Evolutionary conservation across 257 asterid species (phyloP).

Genomic region (Ocimum tenuiflorum): DNA sequence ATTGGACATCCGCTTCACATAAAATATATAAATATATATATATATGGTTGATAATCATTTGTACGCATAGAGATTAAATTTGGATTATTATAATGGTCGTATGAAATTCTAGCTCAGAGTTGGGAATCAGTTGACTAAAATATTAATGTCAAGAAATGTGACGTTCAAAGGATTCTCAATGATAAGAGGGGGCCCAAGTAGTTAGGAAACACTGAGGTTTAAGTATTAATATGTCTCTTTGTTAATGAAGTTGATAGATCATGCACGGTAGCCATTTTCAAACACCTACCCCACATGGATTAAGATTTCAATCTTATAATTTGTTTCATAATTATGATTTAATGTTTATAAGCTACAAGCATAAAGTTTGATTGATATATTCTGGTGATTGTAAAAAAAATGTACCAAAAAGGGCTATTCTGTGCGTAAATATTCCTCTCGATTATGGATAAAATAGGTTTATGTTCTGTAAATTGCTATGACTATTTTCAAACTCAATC

Average conservation of each 20-base stretch:
- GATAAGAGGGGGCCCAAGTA: conserved; percentile 56
- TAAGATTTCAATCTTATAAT: neutral
- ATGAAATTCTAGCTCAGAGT: conserved; percentile 4
- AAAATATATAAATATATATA: conserved; percentile 15
- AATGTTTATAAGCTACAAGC: no score
- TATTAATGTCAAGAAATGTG: conserved; percentile 43
- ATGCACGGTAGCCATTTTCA: conserved; percentile 14
- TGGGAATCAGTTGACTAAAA: conserved; percentile 42
- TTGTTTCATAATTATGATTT: neutral
- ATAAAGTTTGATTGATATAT: no score
- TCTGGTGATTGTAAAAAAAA: no score
- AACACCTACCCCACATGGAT: neutral
- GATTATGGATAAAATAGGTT: no score
- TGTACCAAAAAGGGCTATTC: no score
- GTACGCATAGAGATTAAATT: neutral
- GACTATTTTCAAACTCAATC: no score
- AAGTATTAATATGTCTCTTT: conserved; percentile 23
- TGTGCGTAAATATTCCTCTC: no score
- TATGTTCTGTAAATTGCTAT: no score
- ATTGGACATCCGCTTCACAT: conserved; percentile 10
- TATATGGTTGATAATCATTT: conserved; percentile 20
- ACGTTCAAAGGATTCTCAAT: conserved; percentile 51
- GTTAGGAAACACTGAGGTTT: conserved; percentile 50
- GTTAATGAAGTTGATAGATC: conserved; percentile 31
- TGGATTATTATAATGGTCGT: neutral